These are phyloP conservation scores for Salix koriyanagi DNA, from an alignment of 345 rosid species.

Conservation along the genomic window DNA sequence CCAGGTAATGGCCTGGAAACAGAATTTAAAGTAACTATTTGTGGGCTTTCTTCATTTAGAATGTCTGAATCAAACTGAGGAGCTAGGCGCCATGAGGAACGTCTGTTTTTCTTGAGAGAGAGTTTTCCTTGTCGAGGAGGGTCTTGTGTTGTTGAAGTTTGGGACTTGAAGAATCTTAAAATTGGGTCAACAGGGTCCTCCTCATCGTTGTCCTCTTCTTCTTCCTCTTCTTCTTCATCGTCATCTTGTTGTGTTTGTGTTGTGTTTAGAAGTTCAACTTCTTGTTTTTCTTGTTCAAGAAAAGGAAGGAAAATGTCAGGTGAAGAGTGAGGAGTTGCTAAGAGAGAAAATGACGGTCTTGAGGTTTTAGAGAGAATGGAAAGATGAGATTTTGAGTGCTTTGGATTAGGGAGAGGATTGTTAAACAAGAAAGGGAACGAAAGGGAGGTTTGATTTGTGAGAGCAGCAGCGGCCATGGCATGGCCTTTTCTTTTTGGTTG, in stretches of 20 bases:
- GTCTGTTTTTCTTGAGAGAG: slow-evolving; percentile 59
- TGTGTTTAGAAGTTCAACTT: slow-evolving; percentile 11
- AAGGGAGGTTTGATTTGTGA: slow-evolving; percentile 3
- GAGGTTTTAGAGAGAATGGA: slow-evolving; percentile 15
- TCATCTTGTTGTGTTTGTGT: background rate
- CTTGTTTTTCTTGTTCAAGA: slow-evolving; percentile 31
- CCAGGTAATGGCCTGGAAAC: slow-evolving; percentile 11
- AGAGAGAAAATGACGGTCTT: slow-evolving; percentile 22
- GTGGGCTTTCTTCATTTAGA: slow-evolving; percentile 15
- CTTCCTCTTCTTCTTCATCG: slow-evolving; percentile 12
- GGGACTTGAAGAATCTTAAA: slow-evolving; percentile 60
- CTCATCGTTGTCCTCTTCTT: slow-evolving; percentile 19
- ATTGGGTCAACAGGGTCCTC: slow-evolving; percentile 50
- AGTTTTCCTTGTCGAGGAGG: slow-evolving; percentile 47
- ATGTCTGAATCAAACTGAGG: slow-evolving; percentile 31
- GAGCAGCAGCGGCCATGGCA: slow-evolving; percentile 11
- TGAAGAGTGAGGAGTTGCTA: slow-evolving; percentile 38
- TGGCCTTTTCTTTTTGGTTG: background rate
- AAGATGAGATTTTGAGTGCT: slow-evolving; percentile 9
- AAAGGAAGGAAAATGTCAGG: slow-evolving; percentile 55
- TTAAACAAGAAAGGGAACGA: slow-evolving; percentile 2
- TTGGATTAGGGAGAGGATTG: background rate
- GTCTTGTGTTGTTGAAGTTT: slow-evolving; percentile 39
- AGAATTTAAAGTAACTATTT: slow-evolving; percentile 11
- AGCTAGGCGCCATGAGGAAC: slow-evolving; percentile 66